phyloP scores from a whole-genome alignment of 768 basidiomycete genomes.

The Leccinum aurantiacum region DNA sequence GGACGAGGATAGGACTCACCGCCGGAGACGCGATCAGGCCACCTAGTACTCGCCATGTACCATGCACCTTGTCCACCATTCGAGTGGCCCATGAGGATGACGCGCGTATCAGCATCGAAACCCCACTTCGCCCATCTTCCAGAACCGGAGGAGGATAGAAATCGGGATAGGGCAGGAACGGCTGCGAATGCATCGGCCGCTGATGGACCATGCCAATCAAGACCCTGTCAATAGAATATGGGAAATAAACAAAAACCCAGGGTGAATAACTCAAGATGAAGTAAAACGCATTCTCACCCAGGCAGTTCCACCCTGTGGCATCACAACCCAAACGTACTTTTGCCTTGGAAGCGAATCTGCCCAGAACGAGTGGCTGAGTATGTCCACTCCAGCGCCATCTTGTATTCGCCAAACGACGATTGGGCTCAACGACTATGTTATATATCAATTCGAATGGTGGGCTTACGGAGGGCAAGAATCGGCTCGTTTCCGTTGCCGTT shows the following conservation, averaged over 20 bases:
- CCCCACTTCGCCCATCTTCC: constrained; percentile 42
- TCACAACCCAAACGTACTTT: constrained; percentile 66
- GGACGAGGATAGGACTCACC: constrained; percentile 38
- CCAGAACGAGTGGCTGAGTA: constrained; percentile 58
- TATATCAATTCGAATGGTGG: background rate
- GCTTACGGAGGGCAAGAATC: constrained; percentile 65
- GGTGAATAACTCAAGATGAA: background rate
- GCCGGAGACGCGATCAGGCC: constrained; percentile 71
- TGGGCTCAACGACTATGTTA: background rate
- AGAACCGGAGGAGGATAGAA: constrained; percentile 38
- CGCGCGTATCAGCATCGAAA: constrained; percentile 40
- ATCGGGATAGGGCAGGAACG: constrained; percentile 52
- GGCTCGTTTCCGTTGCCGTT: constrained; percentile 40
- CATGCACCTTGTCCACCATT: constrained; percentile 92
- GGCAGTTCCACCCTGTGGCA: constrained; percentile 80
- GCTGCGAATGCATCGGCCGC: constrained; percentile 65
- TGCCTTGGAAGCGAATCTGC: constrained; percentile 58
- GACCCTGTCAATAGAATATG: constrained; percentile 50
- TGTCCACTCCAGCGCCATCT: constrained; percentile 90
- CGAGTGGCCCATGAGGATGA: constrained; percentile 84
- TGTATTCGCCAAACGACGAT: constrained; percentile 6
- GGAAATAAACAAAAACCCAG: background rate
- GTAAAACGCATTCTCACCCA: constrained; percentile 54
- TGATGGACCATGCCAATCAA: constrained; percentile 93
- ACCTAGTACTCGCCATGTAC: constrained; percentile 71